Evolutionary conservation across 805 yeast species (phyloP).

Genomic region (Yamadazyma phyllophila): DNA sequence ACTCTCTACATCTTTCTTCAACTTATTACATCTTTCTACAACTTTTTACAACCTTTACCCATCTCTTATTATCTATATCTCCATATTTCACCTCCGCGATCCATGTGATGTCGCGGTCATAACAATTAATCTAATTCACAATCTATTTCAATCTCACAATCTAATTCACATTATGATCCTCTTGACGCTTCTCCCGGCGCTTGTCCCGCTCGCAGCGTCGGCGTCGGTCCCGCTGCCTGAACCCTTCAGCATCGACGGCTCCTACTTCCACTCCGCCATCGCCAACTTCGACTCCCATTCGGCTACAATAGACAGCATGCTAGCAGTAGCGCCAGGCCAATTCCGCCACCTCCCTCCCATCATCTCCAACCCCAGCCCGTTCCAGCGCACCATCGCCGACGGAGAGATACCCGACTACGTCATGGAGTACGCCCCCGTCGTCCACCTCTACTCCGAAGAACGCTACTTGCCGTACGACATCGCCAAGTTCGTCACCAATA

Average conservation of each 20-base stretch:
- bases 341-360: slow-evolving; percentile 35
- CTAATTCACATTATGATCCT: no score
- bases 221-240: background rate
- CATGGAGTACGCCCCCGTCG: slow-evolving; percentile 67
- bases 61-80: background rate
- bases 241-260: background rate
- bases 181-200: no score
- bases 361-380: slow-evolving; percentile 26
- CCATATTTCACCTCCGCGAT: no score
- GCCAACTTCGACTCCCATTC: slow-evolving; percentile 3
- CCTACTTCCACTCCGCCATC: background rate
- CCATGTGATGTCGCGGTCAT: background rate
- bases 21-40: no score
- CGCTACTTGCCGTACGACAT: slow-evolving; percentile 81
- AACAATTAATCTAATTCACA: background rate
- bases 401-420: slow-evolving; percentile 68
- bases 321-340: slow-evolving; percentile 21
- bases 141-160: no score
- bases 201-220: background rate
- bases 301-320: slow-evolving; percentile 20
- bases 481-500: slow-evolving; percentile 62
- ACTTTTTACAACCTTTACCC: background rate
- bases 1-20: no score
- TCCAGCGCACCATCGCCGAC: slow-evolving; percentile 38
- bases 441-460: slow-evolving; percentile 88